Conservation (phyloP, 306 rosid species). For the Corylus heterophylla region DNA sequence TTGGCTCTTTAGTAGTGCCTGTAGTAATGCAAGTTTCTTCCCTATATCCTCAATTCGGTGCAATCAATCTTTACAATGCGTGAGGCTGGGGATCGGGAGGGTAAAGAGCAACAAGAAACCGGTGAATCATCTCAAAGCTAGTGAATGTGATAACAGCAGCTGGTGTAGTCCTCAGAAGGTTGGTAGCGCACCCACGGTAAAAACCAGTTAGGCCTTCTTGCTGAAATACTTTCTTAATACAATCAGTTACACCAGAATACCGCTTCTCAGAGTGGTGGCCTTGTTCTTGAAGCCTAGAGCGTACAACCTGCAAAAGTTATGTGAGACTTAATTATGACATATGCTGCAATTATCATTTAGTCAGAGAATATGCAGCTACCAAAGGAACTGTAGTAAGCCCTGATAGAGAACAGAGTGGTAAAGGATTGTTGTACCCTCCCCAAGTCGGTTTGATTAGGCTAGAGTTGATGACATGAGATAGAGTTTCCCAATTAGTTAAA, state of each 20-base stretch:
- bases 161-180: slow-evolving; percentile 87
- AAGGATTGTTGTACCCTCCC: background rate
- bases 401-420: background rate
- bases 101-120: slow-evolving; percentile 64
- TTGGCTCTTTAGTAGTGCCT: background rate
- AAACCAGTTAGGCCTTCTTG: slow-evolving; percentile 80
- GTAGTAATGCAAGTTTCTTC: background rate
- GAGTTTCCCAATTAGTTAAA: background rate
- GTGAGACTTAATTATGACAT: background rate
- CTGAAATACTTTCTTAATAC: slow-evolving; percentile 64
- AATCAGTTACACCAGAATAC: slow-evolving; percentile 69
- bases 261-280: slow-evolving; percentile 90
- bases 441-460: background rate
- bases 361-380: background rate
- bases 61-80: slow-evolving; percentile 51
- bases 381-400: background rate
- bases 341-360: background rate
- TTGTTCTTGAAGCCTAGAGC: slow-evolving; percentile 89
- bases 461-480: background rate
- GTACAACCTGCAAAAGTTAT: slow-evolving; percentile 61
- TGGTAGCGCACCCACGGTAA: slow-evolving; percentile 83
- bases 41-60: background rate
- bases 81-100: slow-evolving; percentile 68
- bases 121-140: slow-evolving; percentile 92
- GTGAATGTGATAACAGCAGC: slow-evolving; percentile 90